Base-by-base conservation (phyloP, 495 filamentous ascomycete species). In the Letharia columbiana region DNA sequence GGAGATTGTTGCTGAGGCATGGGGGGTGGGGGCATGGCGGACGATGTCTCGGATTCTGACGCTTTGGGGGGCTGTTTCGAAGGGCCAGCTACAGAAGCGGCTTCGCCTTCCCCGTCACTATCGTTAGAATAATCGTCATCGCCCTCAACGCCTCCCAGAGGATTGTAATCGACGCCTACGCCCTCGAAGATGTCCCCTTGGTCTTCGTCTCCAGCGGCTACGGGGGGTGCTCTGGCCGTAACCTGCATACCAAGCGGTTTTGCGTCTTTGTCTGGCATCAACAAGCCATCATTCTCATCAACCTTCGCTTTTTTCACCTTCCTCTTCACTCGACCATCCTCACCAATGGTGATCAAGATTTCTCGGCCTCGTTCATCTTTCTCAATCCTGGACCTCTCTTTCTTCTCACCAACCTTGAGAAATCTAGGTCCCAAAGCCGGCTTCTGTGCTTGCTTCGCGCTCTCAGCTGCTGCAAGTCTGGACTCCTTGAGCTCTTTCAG, bases 111-210 rank as follows among this genome's bases (percentile, higher is more conserved):
- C 45, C 82, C 81, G 15, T 80, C 82, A 7, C 82, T 77, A 11
- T 83, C 79, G 12, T 80, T 79, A 12, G 71, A 78, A 2, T 75
- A 76, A 10, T 78, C 77, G 15, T 74, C 75, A 44, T 83, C 80
- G 7, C 81, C 84, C 28, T 82, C 81, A 35, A 95, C 71, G 28
- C 81, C 89, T 2, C 86, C 92, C 45, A 97, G 81, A 7, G 94
- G 95, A 74, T 98, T 83, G 73, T 96, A 98, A 70, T 94, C 91
- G 35, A 84, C 84, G 8, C 89, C 94, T 3, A 85, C 91, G 42
- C 89, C 94, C 59, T 88, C 91, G 72, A 98, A 98, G 33, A 98
- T 98, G 62, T 89, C 87, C 12, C 81, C 81, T 52, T 85, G 83
- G 52, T 84, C 82, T 62, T 81, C 81, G 20, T 85, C 82, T 67